Conservation (phyloP, 2,329 filamentous ascomycete genomes). For the Arthrobotrys entomopaga region DNA sequence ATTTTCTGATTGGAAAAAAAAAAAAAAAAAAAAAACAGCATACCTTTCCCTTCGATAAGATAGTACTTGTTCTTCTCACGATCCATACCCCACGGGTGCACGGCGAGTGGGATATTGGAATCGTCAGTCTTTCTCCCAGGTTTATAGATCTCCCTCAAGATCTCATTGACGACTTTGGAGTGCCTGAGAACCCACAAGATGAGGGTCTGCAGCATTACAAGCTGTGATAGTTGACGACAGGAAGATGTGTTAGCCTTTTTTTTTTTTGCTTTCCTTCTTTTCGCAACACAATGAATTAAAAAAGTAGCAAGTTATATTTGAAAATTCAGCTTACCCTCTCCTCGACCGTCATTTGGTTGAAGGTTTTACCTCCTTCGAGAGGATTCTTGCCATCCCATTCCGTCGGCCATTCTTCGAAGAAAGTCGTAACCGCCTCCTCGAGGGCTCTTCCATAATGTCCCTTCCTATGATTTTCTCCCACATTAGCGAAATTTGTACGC, state of each 20-base stretch:
- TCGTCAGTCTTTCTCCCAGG: slow-evolving; percentile 81
- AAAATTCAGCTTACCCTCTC: slow-evolving; percentile 76
- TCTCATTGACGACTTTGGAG: slow-evolving; percentile 81
- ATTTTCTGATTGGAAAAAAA: background rate
- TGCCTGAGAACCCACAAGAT: slow-evolving; percentile 89
- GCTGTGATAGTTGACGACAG: slow-evolving; percentile 69
- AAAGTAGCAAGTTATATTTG: too few relatives aligned
- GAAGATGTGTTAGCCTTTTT: slow-evolving; percentile 1
- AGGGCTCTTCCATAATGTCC: slow-evolving; percentile 92
- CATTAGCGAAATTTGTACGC: background rate
- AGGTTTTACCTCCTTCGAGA: slow-evolving; percentile 80
- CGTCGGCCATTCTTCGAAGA: slow-evolving; percentile 87
- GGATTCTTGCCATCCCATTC: slow-evolving; percentile 87
- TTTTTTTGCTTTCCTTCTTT: background rate
- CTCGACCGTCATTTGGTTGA: slow-evolving; percentile 81
- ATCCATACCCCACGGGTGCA: slow-evolving; percentile 90
- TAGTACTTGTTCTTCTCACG: slow-evolving; percentile 93
- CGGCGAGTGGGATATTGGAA: slow-evolving; percentile 84
- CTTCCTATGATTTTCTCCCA: slow-evolving; percentile 68
- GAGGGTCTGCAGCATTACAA: slow-evolving; percentile 82
- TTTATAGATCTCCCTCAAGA: slow-evolving; percentile 90
- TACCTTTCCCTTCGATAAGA: slow-evolving; percentile 78
- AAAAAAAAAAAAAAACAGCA: background rate
- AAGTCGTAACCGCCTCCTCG: slow-evolving; percentile 87
- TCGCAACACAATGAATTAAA: slow-evolving; percentile 27